Percentiles rank a stretch among this genome's conserved stretches.
phyloP scores from a whole-genome alignment of 176 grass and related monocot species.

The Phoenix roebelenii region DNA sequence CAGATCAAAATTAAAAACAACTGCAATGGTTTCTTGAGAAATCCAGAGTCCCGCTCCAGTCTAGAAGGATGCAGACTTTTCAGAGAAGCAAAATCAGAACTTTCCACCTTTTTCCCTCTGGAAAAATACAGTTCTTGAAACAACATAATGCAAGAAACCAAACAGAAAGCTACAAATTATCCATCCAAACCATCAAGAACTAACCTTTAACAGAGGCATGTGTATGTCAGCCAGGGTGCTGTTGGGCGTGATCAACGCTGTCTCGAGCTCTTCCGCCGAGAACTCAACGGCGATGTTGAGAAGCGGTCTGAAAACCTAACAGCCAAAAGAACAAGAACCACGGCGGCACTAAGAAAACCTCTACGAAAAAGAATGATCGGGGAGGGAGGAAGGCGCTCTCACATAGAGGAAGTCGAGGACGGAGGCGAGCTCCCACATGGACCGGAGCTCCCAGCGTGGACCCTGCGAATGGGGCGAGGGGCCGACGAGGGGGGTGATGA shows the following conservation, averaged over 20 bases:
- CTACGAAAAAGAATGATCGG: too few relatives aligned
- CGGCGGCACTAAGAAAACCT: too few relatives aligned
- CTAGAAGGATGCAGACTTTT: too few relatives aligned
- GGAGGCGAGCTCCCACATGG: conserved; percentile 95
- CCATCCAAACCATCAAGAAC: neutral
- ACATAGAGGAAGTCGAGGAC: conserved; percentile 90
- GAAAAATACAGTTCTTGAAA: too few relatives aligned
- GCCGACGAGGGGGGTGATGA: conserved; percentile 63
- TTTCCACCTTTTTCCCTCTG: too few relatives aligned
- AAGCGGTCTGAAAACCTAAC: conserved; percentile 16
- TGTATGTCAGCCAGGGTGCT: conserved; percentile 14
- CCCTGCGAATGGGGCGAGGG: conserved; percentile 41
- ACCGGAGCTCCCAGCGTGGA: conserved; percentile 53
- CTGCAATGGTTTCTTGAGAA: too few relatives aligned
- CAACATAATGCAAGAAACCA: too few relatives aligned
- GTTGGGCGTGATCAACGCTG: conserved; percentile 17
- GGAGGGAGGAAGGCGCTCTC: conserved; percentile 6
- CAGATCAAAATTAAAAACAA: too few relatives aligned
- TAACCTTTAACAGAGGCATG: conserved; percentile 21
- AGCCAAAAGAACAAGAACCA: too few relatives aligned
- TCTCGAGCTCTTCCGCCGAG: conserved; percentile 22
- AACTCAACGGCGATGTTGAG: conserved; percentile 19
- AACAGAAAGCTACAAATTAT: neutral
- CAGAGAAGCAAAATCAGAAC: too few relatives aligned
- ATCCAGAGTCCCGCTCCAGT: too few relatives aligned